Evolutionary conservation across 2,329 filamentous ascomycete species (phyloP).

Genomic region (Monosporascus sp.): DNA sequence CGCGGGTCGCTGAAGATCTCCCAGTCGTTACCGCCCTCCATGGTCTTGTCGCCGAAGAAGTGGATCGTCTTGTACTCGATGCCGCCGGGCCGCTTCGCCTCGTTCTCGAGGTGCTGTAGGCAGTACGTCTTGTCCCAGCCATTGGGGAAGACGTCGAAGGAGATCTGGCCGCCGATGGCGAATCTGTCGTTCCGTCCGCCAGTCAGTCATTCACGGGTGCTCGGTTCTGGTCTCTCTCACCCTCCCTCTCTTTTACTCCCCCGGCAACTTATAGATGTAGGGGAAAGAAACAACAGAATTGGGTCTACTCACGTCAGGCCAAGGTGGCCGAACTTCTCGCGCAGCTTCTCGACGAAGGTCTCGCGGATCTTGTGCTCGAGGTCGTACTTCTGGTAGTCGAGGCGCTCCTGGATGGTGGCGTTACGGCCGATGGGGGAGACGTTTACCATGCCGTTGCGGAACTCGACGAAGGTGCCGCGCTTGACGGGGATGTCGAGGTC

Average conservation of each 20-base stretch:
- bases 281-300: no score
- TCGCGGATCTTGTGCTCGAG: slow-evolving; percentile 69
- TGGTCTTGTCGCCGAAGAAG: slow-evolving; percentile 98
- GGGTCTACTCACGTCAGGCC: slow-evolving; percentile 67
- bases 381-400: slow-evolving; percentile 80
- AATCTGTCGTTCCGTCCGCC: slow-evolving; percentile 46
- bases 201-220: no score
- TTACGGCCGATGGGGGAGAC: slow-evolving; percentile 81
- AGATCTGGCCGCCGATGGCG: slow-evolving; percentile 95
- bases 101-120: slow-evolving; percentile 77
- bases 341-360: slow-evolving; percentile 70
- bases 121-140: slow-evolving; percentile 99
- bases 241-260: neutral
- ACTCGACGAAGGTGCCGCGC: slow-evolving; percentile 81
- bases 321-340: slow-evolving; percentile 75
- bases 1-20: slow-evolving; percentile 84
- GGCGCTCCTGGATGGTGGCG: slow-evolving; percentile 71
- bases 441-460: slow-evolving; percentile 89
- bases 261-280: neutral
- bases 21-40: slow-evolving; percentile 86
- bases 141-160: slow-evolving; percentile 93
- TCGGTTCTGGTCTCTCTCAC: no score
- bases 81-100: slow-evolving; percentile 64
- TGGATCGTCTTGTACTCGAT: slow-evolving; percentile 82
- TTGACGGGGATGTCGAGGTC: slow-evolving; percentile 80